These are phyloP conservation scores for Neophaeococcomyces aloes DNA, from an alignment of 2,329 filamentous ascomycete genomes.

Conservation along the genomic window DNA sequence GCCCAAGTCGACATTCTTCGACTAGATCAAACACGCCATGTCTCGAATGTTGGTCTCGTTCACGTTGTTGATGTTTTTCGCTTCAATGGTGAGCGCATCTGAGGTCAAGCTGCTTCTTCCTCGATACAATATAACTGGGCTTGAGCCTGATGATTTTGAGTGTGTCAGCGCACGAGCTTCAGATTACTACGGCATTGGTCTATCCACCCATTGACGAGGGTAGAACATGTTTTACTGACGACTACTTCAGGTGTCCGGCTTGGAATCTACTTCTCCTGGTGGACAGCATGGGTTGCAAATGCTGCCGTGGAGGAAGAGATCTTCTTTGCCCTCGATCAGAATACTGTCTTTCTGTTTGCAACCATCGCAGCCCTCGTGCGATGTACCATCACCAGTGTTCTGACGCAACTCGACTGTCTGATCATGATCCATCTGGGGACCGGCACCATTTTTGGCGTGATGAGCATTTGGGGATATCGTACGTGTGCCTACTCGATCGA, in stretches of 20 bases:
- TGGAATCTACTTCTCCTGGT: slow-evolving; percentile 13
- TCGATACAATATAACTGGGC: slow-evolving; percentile 9
- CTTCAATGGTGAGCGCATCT: too few relatives aligned
- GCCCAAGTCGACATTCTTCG: too few relatives aligned
- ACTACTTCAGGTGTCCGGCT: neutral
- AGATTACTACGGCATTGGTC: slow-evolving; percentile 13
- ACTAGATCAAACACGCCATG: too few relatives aligned
- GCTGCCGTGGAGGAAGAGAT: slow-evolving; percentile 63
- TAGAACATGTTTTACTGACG: neutral
- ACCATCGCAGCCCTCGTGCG: slow-evolving; percentile 10
- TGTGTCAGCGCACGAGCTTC: slow-evolving; percentile 10
- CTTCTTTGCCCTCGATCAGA: slow-evolving; percentile 63
- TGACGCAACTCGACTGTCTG: slow-evolving; percentile 11
- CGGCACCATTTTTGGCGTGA: slow-evolving; percentile 10
- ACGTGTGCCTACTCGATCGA: slow-evolving; percentile 10
- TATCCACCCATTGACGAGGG: neutral
- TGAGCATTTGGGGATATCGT: slow-evolving; percentile 12
- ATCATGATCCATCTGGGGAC: slow-evolving; percentile 10
- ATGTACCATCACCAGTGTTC: slow-evolving; percentile 11
- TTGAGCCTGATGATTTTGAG: slow-evolving; percentile 8
- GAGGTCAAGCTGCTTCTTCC: slow-evolving; percentile 8
- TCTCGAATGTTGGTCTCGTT: too few relatives aligned
- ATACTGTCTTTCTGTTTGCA: slow-evolving; percentile 45
- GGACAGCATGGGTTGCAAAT: slow-evolving; percentile 34
- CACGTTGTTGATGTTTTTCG: too few relatives aligned